phyloP scores from a whole-genome alignment of 192 early-diverging fungal species.

The Coemansia sp. region DNA sequence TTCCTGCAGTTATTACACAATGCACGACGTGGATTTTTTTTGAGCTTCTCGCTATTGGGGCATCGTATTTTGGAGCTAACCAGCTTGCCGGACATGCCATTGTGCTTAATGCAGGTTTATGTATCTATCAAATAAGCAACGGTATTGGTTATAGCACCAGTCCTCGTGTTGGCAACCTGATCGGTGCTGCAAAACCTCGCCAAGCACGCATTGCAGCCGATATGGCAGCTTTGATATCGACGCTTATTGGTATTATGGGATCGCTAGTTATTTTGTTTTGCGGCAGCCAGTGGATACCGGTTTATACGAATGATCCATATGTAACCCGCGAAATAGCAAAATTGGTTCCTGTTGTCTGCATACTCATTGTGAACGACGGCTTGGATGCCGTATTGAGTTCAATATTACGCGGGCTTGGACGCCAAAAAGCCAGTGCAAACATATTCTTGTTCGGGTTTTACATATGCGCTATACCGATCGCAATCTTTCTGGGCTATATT shows the following conservation, averaged over 20 bases:
- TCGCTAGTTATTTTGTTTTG: conserved; percentile 28
- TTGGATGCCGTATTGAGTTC: conserved; percentile 58
- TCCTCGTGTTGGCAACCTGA: conserved; percentile 73
- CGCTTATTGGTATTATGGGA: conserved; percentile 51
- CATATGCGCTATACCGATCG: conserved; percentile 45
- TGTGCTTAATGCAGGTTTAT: conserved; percentile 64
- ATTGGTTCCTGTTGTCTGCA: conserved; percentile 70
- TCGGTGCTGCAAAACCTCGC: conserved; percentile 52
- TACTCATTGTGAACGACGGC: conserved; percentile 61
- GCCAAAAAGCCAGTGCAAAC: conserved; percentile 48
- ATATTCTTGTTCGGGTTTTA: conserved; percentile 53
- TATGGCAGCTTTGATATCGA: conserved; percentile 53
- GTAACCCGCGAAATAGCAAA: conserved; percentile 68
- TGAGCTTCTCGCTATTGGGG: conserved; percentile 63
- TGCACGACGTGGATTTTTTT: conserved; percentile 78
- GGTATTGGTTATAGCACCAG: conserved; percentile 73
- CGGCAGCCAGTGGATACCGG: conserved; percentile 33
- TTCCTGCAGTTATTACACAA: conserved; percentile 76
- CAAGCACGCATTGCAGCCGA: conserved; percentile 62
- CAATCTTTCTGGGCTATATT: conserved; percentile 41
- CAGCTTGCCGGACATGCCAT: conserved; percentile 48
- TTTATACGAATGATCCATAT: conserved; percentile 66
- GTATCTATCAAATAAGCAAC: conserved; percentile 65
- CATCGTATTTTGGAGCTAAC: conserved; percentile 69
- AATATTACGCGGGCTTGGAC: conserved; percentile 52